phyloP scores from a whole-genome alignment of 164 flowering plant species.

The Piper betle region DNA sequence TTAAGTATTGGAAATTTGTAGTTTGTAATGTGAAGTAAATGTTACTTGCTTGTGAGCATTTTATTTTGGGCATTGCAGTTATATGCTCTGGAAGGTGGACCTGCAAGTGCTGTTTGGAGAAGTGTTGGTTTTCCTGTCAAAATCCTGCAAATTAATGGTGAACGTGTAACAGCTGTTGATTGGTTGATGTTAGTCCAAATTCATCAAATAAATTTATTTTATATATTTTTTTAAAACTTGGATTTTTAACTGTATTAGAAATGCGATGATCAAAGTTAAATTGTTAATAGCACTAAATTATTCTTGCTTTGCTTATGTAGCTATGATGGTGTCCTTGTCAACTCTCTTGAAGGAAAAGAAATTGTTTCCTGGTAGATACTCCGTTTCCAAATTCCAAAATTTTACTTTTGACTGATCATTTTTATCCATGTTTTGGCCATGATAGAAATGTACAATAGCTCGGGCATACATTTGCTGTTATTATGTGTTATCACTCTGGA shows the following conservation, averaged over 20 bases:
- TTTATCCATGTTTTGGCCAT: too few species aligned
- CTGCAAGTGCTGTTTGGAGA: slow-evolving; percentile 51
- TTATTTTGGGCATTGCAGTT: slow-evolving; percentile 33
- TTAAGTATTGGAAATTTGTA: too few species aligned
- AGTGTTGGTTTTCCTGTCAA: slow-evolving; percentile 29
- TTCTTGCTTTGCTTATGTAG: slow-evolving; percentile 28
- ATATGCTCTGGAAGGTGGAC: slow-evolving; percentile 73
- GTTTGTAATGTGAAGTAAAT: too few species aligned
- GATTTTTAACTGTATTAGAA: background rate
- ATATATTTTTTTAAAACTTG: background rate
- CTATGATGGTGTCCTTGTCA: slow-evolving; percentile 78
- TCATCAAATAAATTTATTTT: background rate
- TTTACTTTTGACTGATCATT: too few species aligned
- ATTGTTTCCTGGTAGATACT: slow-evolving; percentile 43
- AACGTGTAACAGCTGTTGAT: slow-evolving; percentile 32
- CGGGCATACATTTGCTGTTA: background rate
- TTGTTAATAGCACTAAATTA: background rate
- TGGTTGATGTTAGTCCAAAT: slow-evolving; percentile 67
- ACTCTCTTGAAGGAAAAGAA: slow-evolving; percentile 60
- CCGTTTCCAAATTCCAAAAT: background rate
- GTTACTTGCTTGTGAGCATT: too few species aligned
- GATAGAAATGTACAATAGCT: background rate
- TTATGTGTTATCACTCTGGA: too few species aligned
- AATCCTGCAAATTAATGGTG: slow-evolving; percentile 25
- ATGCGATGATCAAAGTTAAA: background rate